These are phyloP conservation scores for Blastomyces parvus DNA, from an alignment of 2,329 filamentous ascomycete species.

Conservation along the genomic window DNA sequence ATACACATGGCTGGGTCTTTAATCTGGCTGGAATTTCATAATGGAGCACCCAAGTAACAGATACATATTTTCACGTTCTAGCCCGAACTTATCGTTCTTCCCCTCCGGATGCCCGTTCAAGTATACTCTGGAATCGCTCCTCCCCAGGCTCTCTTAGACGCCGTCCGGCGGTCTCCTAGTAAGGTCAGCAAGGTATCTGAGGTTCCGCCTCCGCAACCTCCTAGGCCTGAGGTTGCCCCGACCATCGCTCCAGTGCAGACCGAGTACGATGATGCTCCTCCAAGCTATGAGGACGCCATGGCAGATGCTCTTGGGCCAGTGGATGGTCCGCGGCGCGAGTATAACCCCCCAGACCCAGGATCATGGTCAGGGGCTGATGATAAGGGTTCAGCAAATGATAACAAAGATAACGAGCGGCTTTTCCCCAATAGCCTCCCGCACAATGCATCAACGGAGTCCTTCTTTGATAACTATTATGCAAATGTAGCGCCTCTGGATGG, in stretches of 20 bases:
- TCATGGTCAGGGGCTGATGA: conserved; percentile 27
- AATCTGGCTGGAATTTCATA: background rate
- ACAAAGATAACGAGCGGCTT: conserved; percentile 23
- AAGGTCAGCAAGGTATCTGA: conserved; percentile 20
- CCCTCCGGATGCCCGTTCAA: conserved; percentile 66
- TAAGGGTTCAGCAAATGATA: conserved; percentile 27
- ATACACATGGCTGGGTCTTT: background rate
- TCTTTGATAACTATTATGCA: conserved; percentile 19
- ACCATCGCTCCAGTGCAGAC: conserved; percentile 17
- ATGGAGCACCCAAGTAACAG: background rate
- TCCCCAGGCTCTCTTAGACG: conserved; percentile 63
- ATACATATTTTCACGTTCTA: conserved; percentile 22
- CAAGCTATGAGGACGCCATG: conserved; percentile 89
- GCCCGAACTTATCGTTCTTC: conserved; percentile 68
- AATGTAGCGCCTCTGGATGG: conserved; percentile 1
- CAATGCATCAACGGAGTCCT: conserved; percentile 24
- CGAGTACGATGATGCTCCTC: conserved; percentile 63
- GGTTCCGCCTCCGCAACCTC: conserved; percentile 33
- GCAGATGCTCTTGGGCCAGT: conserved; percentile 67
- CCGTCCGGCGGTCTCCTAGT: conserved; percentile 38
- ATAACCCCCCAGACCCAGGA: conserved; percentile 35
- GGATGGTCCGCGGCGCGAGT: conserved; percentile 54
- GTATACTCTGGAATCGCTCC: conserved; percentile 84
- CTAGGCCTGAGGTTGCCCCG: conserved; percentile 24
- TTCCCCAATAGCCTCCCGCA: conserved; percentile 17